Evolutionary conservation across 768 basidiomycete species (phyloP).

Genomic region (Tephrocybe rancida): DNA sequence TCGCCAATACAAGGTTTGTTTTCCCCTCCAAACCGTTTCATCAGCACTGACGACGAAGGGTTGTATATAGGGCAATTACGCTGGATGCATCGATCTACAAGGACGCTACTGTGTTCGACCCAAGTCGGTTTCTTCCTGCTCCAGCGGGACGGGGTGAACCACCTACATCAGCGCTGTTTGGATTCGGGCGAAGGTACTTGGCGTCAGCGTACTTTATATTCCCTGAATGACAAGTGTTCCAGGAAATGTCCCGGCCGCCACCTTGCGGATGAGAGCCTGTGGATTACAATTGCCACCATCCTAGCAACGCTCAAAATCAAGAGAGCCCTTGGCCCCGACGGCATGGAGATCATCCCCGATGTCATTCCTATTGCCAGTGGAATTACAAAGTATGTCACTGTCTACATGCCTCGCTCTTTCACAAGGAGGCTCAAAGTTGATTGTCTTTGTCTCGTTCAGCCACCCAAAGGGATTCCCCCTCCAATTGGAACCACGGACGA

Average conservation of each 20-base stretch:
- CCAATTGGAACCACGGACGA: neutral
- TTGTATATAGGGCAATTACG: slow-evolving; percentile 35
- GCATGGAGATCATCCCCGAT: slow-evolving; percentile 35
- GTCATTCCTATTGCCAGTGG: slow-evolving; percentile 1
- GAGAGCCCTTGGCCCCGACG: slow-evolving; percentile 33
- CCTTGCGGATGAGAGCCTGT: slow-evolving; percentile 43
- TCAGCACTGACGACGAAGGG: neutral
- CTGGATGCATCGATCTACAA: slow-evolving; percentile 37
- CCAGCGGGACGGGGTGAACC: slow-evolving; percentile 15
- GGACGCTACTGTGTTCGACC: slow-evolving; percentile 39
- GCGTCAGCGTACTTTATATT: neutral
- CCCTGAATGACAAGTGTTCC: neutral
- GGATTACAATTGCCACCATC: slow-evolving; percentile 22
- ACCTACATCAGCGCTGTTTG: slow-evolving; percentile 17
- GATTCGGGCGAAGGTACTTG: slow-evolving; percentile 24
- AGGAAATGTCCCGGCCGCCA: slow-evolving; percentile 42
- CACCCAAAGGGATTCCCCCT: slow-evolving; percentile 3
- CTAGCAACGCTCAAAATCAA: slow-evolving; percentile 33
- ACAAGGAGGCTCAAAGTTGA: neutral
- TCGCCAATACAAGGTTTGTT: slow-evolving; percentile 41
- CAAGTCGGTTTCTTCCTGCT: slow-evolving; percentile 37
- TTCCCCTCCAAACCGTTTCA: neutral
- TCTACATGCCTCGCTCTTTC: neutral
- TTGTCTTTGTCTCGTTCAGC: neutral
- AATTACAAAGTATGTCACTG: neutral